These are phyloP conservation scores for Casuarina cunninghamiana DNA, from an alignment of 306 rosid genomes.

Conservation along the genomic window DNA sequence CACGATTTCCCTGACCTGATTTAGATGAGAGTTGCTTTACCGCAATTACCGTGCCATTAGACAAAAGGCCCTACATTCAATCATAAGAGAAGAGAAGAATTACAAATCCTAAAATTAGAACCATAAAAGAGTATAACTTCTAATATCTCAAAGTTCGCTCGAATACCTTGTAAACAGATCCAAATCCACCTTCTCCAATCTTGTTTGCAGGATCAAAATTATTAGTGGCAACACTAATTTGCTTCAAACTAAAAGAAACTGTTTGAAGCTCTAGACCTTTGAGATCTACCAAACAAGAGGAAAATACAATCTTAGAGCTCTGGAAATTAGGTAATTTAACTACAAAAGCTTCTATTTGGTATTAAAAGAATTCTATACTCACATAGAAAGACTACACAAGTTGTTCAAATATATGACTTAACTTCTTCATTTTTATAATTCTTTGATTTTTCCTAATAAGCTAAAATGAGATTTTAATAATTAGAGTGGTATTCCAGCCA, in stretches of 20 bases:
- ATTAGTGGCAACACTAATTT: background rate
- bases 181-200: conserved; percentile 9
- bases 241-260: background rate
- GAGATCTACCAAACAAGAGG: background rate
- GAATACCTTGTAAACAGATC: background rate
- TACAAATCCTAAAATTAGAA: background rate
- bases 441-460: no score
- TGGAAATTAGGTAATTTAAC: background rate
- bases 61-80: conserved; percentile 5
- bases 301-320: background rate
- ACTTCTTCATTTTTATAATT: no score
- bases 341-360: background rate
- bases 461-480: no score
- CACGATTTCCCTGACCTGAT: conserved; percentile 28
- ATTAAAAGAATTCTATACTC: background rate
- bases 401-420: no score
- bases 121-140: background rate
- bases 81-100: background rate
- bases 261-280: background rate
- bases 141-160: background rate
- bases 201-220: background rate
- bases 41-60: conserved; percentile 13
- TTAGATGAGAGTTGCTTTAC: conserved; percentile 32
- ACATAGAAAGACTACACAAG: background rate
- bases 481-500: no score